A percentile compares a stretch with the other conserved stretches of the same genome.
phyloP scores from a whole-genome alignment of 2,329 filamentous ascomycete species.

The Verticillium longisporum region DNA sequence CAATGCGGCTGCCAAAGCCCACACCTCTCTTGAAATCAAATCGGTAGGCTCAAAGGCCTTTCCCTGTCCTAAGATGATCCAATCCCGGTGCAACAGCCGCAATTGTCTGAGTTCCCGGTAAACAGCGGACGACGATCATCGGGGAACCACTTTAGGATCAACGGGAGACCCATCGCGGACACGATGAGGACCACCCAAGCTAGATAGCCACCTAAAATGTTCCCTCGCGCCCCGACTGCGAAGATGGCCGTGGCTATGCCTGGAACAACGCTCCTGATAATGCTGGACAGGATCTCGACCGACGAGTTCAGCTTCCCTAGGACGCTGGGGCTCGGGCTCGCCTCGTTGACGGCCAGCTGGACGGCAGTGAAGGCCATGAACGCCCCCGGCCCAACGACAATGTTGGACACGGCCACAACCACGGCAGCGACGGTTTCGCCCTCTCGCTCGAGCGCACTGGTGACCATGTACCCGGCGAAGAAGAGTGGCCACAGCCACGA shows the following conservation, averaged over 20 bases:
- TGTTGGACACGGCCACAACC: slow-evolving; percentile 49
- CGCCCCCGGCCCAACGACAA: slow-evolving; percentile 54
- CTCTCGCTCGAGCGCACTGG: slow-evolving; percentile 48
- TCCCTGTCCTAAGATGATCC: too few species aligned
- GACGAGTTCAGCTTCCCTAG: slow-evolving; percentile 60
- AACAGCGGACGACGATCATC: neutral
- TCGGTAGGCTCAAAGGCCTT: too few species aligned
- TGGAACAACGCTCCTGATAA: neutral
- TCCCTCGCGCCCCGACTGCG: neutral
- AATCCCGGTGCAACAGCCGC: too few species aligned
- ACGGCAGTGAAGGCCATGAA: slow-evolving; percentile 65
- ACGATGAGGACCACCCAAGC: neutral
- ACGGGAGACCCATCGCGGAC: neutral
- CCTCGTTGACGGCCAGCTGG: slow-evolving; percentile 70
- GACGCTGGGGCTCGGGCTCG: slow-evolving; percentile 55
- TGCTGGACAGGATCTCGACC: neutral
- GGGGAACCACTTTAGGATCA: neutral
- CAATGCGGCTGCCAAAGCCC: neutral
- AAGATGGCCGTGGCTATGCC: neutral
- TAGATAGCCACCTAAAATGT: neutral
- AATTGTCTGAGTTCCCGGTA: too few species aligned
- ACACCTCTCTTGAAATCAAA: neutral
- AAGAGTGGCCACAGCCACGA: slow-evolving; percentile 52
- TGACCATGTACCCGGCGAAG: slow-evolving; percentile 50
- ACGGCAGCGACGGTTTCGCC: slow-evolving; percentile 26